These are phyloP conservation scores for Malassezia nana DNA, from an alignment of 1,284 basidiomycete genomes.

Conservation along the genomic window DNA sequence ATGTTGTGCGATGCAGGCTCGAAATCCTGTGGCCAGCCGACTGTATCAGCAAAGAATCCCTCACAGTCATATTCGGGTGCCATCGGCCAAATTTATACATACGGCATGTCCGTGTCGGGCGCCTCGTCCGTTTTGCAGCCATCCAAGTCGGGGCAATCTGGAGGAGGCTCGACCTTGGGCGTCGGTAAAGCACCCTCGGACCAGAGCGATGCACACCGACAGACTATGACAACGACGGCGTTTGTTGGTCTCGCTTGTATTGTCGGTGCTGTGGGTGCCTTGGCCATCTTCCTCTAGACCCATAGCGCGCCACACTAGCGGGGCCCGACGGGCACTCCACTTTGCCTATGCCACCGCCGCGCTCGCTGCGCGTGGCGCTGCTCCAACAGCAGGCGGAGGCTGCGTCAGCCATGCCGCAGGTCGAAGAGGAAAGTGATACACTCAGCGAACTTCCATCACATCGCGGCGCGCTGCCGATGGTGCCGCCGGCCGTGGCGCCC, in stretches of 20 bases:
- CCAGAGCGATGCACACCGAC: neutral
- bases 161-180: neutral
- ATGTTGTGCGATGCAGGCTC: neutral
- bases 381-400: neutral
- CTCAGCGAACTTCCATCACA: constrained; percentile 3
- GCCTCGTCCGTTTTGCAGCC: neutral
- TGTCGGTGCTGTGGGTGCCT: neutral
- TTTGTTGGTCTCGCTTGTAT: neutral
- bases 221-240: neutral
- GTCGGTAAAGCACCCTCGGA: neutral
- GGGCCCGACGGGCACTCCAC: neutral
- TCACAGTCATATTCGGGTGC: constrained; percentile 9
- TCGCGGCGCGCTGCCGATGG: neutral
- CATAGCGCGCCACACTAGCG: neutral
- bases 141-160: neutral
- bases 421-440: constrained; percentile 10
- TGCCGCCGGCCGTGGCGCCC: constrained; percentile 12
- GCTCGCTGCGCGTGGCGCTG: neutral
- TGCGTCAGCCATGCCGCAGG: neutral
- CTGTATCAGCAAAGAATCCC: constrained; percentile 2
- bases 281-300: constrained; percentile 4
- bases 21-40: neutral
- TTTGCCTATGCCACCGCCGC: neutral
- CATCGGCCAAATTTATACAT: constrained; percentile 11
- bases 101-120: constrained; percentile 5